phyloP scores from a whole-genome alignment of 495 filamentous ascomycete species.

The Gamarada debralockiae region DNA sequence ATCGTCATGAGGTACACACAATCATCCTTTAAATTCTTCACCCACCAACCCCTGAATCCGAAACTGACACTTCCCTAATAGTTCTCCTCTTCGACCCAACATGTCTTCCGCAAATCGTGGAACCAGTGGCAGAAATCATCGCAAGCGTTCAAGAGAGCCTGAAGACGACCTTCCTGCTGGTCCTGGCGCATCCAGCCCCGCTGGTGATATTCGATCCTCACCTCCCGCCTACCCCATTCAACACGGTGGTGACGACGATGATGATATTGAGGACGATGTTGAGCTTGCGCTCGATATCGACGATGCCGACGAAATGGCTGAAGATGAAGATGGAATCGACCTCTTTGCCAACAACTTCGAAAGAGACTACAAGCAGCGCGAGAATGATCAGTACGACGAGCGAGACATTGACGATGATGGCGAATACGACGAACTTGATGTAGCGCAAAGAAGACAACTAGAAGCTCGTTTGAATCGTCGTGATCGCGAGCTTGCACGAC shows the following conservation, averaged over 20 bases:
- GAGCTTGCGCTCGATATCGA: slow-evolving; percentile 80
- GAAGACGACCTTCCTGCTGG: slow-evolving; percentile 66
- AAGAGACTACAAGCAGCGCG: slow-evolving; percentile 66
- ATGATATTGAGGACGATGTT: slow-evolving; percentile 70
- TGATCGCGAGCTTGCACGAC: slow-evolving; percentile 74
- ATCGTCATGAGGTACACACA: slow-evolving; percentile 22
- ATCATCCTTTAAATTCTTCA: neutral
- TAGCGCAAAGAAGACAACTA: slow-evolving; percentile 67
- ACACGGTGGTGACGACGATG: slow-evolving; percentile 58
- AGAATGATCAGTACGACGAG: slow-evolving; percentile 64
- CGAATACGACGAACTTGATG: slow-evolving; percentile 70
- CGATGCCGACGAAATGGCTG: slow-evolving; percentile 92
- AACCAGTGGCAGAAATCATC: slow-evolving; percentile 48
- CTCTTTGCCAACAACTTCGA: slow-evolving; percentile 90
- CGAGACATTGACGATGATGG: slow-evolving; percentile 77
- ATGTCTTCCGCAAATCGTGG: slow-evolving; percentile 87
- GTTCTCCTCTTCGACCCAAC: slow-evolving; percentile 80
- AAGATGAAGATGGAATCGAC: slow-evolving; percentile 92
- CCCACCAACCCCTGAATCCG: slow-evolving; percentile 11
- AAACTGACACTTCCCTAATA: slow-evolving; percentile 17
- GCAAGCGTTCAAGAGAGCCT: slow-evolving; percentile 78
- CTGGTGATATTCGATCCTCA: slow-evolving; percentile 39
- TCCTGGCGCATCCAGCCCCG: slow-evolving; percentile 68
- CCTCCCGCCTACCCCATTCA: slow-evolving; percentile 50
- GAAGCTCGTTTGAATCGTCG: slow-evolving; percentile 79